Evolutionary conservation across 371 early-diverging fungal species (phyloP), one percentile per base, ranked within the genome.

Genomic region (Actinomortierella wolfii): DNA sequence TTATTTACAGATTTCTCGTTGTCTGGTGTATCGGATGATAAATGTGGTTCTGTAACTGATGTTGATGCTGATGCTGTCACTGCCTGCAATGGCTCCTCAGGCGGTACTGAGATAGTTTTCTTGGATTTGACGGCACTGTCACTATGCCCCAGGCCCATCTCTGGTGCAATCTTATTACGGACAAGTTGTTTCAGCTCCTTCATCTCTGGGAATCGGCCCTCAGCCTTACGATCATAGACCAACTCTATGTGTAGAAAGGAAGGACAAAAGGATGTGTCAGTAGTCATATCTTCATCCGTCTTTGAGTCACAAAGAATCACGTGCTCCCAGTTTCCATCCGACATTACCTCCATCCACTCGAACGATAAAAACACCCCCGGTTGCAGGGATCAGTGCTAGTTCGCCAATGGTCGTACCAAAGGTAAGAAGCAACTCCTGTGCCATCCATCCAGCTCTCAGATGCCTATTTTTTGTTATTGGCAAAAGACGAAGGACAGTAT

Each of bases 131-230:
- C 73, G n/a, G 67, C 42, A 21, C 54, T 66, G 47, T 84, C 84
- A 54, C 83, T 83, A 48, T 90, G 91, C 23, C 91, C 91, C n/a
- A 90, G 79, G 5, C 79, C 69, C 82, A 85, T 84, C 24, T 80
- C 81, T 0, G 91, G 91, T 9, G 86, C 85, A 51, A 90, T 80
- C 41, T 79, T 66, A 53, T 88, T 83, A 49, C 89, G 76, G 2
- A 89, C 81, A 18, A 85, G 68, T 76, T 89, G 89, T 79, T 90
- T 90, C 69, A 87, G 67, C 59, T 89, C 88, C 68, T 90, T 90
- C 78, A 89, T 80, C 67, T 90, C 90, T 9, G 90, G 90, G 61
- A 90, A 89, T 29, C 87, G 57, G 14, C 82, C 83, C 55, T 82
- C 79, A 17, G 81, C 73, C 64, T 87, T 89, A 57, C 90, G 82